Evolutionary conservation across 2,329 filamentous ascomycete species (phyloP), one percentile per base, ranked within the genome.

Genomic region (Fusarium sp.): DNA sequence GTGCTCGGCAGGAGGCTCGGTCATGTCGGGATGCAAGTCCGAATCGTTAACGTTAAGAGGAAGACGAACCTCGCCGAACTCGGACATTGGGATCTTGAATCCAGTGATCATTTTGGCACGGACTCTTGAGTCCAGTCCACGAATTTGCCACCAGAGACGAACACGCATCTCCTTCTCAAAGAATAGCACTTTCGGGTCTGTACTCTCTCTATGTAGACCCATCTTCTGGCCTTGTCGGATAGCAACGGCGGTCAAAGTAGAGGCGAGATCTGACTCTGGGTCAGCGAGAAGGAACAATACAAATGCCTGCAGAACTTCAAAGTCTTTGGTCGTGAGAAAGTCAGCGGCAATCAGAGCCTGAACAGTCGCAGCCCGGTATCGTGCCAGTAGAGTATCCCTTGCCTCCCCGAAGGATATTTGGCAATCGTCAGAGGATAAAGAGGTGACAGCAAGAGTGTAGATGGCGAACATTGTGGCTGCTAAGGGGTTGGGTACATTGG

Each of bases 1-100:
- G 9, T 85, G 80, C 18, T 85, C 82, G 2, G 78, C 52, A 0
- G 87, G 86, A 1, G 84, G 80, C 0, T 83, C 80, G 0, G 74
- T 78, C 83, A 87, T 87, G 7, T 81, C 79, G 0, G 87, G 86
- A n/a, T 81, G 76, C 3, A 90, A 75, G 40, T 88, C 86, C 6
- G 74, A 74, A 65, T 90, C 88, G 55, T 90, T 86, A 52, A 90
- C 77, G 60, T 90, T 90, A 3, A 87, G 77, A 1, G 88, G 87
- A 71, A 87, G 80, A 30, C 69, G 65, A 3, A 68, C n/a, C 11
- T 70, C 53, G 2, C 63, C 67, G 11, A 71, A 52, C 1, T 75
- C 70, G 11, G 39, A 53, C 5, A 39, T 27, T 16, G 62, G 40
- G 0, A 41, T 13, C 27, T 68, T 69, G 2, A 58, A 44, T 1